phyloP scores from a whole-genome alignment of 139 green algal genomes.

The Asterochloris sp. region DNA sequence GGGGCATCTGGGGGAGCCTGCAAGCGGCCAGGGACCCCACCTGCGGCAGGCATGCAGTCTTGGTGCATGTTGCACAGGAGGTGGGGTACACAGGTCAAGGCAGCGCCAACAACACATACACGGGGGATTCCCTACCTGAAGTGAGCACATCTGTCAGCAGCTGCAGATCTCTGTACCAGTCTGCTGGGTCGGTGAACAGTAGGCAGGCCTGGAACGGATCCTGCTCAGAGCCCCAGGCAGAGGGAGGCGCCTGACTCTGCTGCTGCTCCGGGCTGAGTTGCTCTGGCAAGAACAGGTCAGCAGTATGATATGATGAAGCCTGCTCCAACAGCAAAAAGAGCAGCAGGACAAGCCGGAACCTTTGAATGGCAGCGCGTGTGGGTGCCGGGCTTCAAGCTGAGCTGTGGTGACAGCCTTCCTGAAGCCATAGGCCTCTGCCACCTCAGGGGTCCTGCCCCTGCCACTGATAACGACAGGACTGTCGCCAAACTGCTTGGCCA shows the following conservation, averaged over 20 bases:
- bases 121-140: constrained; percentile 10
- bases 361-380: constrained; percentile 53
- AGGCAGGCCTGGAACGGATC: constrained; percentile 58
- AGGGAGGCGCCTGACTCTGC: not conserved
- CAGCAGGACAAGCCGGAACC: too few relatives aligned
- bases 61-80: not conserved
- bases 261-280: not conserved
- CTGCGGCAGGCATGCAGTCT: not conserved
- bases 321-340: not conserved
- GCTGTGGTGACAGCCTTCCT: constrained; percentile 32
- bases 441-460: constrained; percentile 35
- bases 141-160: constrained; percentile 60
- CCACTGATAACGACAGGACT: constrained; percentile 66
- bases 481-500: constrained; percentile 40
- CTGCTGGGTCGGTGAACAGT: constrained; percentile 66
- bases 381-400: constrained; percentile 50
- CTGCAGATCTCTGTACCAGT: constrained; percentile 77
- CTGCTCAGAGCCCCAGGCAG: constrained; percentile 34
- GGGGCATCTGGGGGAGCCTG: not conserved
- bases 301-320: not conserved
- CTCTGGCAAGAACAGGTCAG: too few relatives aligned
- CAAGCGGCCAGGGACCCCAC: constrained; percentile 19
- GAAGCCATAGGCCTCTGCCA: constrained; percentile 74
- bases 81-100: not conserved
- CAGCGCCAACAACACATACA: not conserved